phyloP scores from a whole-genome alignment of 345 rosid genomes.

The Eutrema japonicum region DNA sequence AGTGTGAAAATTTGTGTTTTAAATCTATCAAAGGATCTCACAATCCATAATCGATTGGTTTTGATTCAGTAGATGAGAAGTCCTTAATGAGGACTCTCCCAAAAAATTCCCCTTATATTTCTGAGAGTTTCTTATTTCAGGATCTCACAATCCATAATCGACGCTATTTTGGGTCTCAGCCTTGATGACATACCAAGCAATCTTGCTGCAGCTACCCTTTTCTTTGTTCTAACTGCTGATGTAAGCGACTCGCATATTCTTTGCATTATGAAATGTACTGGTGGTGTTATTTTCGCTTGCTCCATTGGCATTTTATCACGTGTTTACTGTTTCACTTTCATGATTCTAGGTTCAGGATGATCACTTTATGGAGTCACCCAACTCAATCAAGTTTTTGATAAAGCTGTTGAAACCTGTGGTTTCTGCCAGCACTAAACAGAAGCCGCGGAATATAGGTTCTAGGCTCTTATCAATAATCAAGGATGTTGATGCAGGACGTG shows the following conservation, averaged over 20 bases:
- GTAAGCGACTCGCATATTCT: constrained; percentile 50
- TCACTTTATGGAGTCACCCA: constrained; percentile 68
- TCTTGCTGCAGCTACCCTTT: constrained; percentile 82
- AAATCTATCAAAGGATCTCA: background rate
- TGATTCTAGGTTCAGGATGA: constrained; percentile 79
- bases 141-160: constrained; percentile 69
- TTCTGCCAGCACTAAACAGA: constrained; percentile 52
- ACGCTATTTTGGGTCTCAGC: constrained; percentile 78
- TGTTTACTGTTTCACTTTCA: constrained; percentile 17
- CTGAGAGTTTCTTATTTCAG: constrained; percentile 51
- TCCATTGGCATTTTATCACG: background rate
- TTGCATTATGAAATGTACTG: background rate
- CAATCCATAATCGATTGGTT: background rate
- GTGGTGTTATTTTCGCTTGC: background rate
- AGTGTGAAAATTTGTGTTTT: background rate
- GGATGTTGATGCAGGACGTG: constrained; percentile 53
- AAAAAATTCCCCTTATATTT: background rate
- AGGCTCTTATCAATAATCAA: constrained; percentile 71
- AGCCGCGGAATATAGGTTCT: constrained; percentile 61
- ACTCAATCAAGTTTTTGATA: constrained; percentile 64
- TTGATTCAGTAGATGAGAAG: background rate
- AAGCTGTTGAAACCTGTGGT: constrained; percentile 74
- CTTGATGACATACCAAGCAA: constrained; percentile 80
- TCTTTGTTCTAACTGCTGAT: constrained; percentile 74
- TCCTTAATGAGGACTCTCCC: background rate